Conservation (phyloP, 179 eudicot species). For the Corrigiola litoralis region DNA sequence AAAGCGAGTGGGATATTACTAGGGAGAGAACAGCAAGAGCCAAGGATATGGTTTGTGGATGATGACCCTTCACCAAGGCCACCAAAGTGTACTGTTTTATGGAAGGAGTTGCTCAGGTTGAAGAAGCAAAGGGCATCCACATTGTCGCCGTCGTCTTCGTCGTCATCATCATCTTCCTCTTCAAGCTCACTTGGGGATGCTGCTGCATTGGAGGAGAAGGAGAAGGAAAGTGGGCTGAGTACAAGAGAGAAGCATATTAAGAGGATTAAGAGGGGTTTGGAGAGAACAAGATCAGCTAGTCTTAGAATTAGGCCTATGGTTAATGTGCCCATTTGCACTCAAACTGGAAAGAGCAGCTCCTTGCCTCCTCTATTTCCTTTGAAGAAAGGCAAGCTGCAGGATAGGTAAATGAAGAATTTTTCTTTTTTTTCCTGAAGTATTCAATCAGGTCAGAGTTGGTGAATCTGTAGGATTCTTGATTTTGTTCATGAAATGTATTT, state of each 20-base stretch:
- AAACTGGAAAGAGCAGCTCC: slow-evolving; percentile 33
- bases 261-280: slow-evolving; percentile 65
- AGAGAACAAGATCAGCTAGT: slow-evolving; percentile 77
- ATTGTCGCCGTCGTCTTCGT: slow-evolving; percentile 54
- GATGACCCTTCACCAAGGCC: slow-evolving; percentile 98
- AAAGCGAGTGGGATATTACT: slow-evolving; percentile 4
- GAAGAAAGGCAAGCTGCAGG: slow-evolving; percentile 54
- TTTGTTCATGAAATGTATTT: slow-evolving; percentile 13
- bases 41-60: slow-evolving; percentile 69
- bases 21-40: slow-evolving; percentile 32
- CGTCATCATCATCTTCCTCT: slow-evolving; percentile 53
- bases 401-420: slow-evolving; percentile 27
- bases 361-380: slow-evolving; percentile 67
- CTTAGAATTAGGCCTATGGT: slow-evolving; percentile 81
- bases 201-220: slow-evolving; percentile 40
- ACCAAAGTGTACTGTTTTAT: slow-evolving; percentile 83
- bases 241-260: slow-evolving; percentile 49
- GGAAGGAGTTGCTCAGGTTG: slow-evolving; percentile 73
- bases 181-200: slow-evolving; percentile 45
- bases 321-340: slow-evolving; percentile 75
- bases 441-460: slow-evolving; percentile 10
- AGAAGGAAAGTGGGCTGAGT: slow-evolving; percentile 11
- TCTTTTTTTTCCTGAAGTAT: background rate
- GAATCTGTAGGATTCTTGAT: slow-evolving; percentile 25
- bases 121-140: slow-evolving; percentile 47